Conservation (phyloP, 805 yeast species). For the Zygoascus ofunaensis region DNA sequence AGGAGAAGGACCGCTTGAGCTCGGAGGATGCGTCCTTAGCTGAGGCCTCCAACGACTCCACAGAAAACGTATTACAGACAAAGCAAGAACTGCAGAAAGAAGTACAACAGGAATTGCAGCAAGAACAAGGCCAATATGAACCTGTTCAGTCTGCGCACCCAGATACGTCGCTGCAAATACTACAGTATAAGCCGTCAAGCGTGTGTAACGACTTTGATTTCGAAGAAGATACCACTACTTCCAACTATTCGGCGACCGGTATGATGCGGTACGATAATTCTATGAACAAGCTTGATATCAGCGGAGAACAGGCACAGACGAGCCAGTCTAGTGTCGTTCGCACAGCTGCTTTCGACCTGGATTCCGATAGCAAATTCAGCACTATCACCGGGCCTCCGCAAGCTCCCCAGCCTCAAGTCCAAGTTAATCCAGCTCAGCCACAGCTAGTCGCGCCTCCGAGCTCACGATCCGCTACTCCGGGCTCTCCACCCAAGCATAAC, state of each 20-base stretch:
- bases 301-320: too few species aligned
- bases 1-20: neutral
- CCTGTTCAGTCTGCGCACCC: too few species aligned
- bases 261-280: neutral
- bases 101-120: neutral
- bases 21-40: neutral
- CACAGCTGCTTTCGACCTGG: neutral
- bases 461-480: neutral
- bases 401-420: neutral
- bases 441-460: neutral
- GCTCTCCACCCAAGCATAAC: neutral
- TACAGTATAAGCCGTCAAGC: neutral
- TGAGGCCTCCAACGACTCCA: too few species aligned
- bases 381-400: neutral
- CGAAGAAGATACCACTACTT: neutral
- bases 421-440: too few species aligned
- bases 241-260: too few species aligned
- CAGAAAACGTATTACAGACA: too few species aligned
- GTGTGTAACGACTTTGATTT: neutral
- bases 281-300: too few species aligned
- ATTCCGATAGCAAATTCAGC: neutral
- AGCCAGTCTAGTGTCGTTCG: neutral
- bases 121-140: too few species aligned
- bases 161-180: neutral
- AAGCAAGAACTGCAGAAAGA: neutral